Evolutionary conservation across 345 rosid genomes (phyloP).

Genomic region (Cardamine occulta): DNA sequence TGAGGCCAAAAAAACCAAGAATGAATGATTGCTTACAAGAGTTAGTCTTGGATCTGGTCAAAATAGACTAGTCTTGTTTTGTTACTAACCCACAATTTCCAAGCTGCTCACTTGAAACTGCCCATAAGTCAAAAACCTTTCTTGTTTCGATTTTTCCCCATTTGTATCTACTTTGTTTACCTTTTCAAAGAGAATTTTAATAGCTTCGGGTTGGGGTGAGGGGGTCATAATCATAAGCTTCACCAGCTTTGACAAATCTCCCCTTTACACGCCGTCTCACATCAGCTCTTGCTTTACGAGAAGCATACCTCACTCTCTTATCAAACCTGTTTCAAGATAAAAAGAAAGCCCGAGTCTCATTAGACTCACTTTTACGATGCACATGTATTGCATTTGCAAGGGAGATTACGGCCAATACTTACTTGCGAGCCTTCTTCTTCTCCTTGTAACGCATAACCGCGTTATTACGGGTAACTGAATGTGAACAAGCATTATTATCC

Average conservation of each 20-base stretch:
- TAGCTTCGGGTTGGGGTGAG: conserved; percentile 81
- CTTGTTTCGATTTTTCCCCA: conserved; percentile 16
- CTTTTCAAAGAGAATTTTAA: conserved; percentile 43
- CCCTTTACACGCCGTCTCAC: conserved; percentile 97
- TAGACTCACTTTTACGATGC: conserved; percentile 3
- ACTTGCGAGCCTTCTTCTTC: conserved; percentile 95
- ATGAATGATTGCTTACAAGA: conserved; percentile 38
- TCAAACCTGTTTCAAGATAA: conserved; percentile 65
- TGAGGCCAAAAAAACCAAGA: conserved; percentile 27
- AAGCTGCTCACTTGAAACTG: conserved; percentile 35
- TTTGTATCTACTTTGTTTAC: conserved; percentile 23
- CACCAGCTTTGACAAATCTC: conserved; percentile 94
- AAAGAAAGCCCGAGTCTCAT: background rate
- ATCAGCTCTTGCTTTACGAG: conserved; percentile 99
- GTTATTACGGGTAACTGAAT: conserved; percentile 65
- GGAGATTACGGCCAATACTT: conserved; percentile 42
- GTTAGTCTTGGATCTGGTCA: conserved; percentile 25
- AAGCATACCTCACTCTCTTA: conserved; percentile 90
- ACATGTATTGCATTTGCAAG: background rate
- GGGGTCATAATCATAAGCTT: conserved; percentile 92
- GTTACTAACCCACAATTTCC: conserved; percentile 27
- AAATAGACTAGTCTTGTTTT: conserved; percentile 31
- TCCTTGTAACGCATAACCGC: conserved; percentile 97
- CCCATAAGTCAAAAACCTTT: conserved; percentile 31
- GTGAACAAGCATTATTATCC: conserved; percentile 46